phyloP scores from a whole-genome alignment of 2,329 filamentous ascomycete genomes.

The Metarhizium sp. region DNA sequence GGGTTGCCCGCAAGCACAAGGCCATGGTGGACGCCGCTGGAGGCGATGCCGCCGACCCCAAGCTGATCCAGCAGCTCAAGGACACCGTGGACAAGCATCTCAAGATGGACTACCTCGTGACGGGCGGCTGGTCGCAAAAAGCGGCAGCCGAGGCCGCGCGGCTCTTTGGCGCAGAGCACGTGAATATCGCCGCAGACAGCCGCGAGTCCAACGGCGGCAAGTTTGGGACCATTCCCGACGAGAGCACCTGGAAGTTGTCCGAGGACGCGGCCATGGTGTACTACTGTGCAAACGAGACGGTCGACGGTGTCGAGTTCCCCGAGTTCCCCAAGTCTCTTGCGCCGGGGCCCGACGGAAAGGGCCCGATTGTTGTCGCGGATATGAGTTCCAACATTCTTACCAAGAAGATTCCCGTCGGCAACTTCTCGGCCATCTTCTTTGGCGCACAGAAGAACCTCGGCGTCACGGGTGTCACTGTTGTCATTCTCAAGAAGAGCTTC shows the following conservation, averaged over 20 bases:
- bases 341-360: slow-evolving; percentile 47
- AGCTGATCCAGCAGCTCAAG: slow-evolving; percentile 49
- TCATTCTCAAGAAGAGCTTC: slow-evolving; percentile 72
- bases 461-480: slow-evolving; percentile 75
- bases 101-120: slow-evolving; percentile 82
- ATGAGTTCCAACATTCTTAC: slow-evolving; percentile 94
- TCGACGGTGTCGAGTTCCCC: slow-evolving; percentile 87
- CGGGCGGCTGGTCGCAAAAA: slow-evolving; percentile 77
- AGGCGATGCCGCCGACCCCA: slow-evolving; percentile 36
- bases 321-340: slow-evolving; percentile 57
- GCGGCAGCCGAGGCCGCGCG: slow-evolving; percentile 74
- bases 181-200: slow-evolving; percentile 70
- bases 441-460: slow-evolving; percentile 95
- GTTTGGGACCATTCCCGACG: slow-evolving; percentile 74
- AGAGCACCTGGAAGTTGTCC: slow-evolving; percentile 67
- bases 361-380: slow-evolving; percentile 76
- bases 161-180: slow-evolving; percentile 65
- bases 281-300: slow-evolving; percentile 89
- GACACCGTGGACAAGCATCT: slow-evolving; percentile 59
- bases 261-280: slow-evolving; percentile 67
- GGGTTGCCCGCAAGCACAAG: slow-evolving; percentile 62
- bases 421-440: slow-evolving; percentile 81
- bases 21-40: slow-evolving; percentile 48
- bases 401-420: slow-evolving; percentile 63
- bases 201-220: slow-evolving; percentile 62